Evolutionary conservation across 2,329 filamentous ascomycete species (phyloP).

Genomic region (Pseudophaeomoniella oleicola): DNA sequence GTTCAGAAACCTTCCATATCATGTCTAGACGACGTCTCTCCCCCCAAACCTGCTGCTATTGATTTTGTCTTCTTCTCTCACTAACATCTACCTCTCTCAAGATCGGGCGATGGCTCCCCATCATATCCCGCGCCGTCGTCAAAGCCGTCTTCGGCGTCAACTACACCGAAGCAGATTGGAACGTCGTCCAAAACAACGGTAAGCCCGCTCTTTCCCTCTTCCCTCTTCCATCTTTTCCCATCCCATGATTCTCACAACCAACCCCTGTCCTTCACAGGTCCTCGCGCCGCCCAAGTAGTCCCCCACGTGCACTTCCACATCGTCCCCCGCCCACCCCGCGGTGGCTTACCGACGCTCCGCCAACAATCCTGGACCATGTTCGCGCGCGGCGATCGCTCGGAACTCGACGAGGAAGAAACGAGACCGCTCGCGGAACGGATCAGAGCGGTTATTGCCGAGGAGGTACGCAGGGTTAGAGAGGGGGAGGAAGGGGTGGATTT

Average conservation of each 20-base stretch:
- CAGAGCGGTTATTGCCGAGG: slow-evolving; percentile 19
- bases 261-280: slow-evolving; percentile 31
- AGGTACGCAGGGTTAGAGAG: slow-evolving; percentile 1
- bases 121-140: slow-evolving; percentile 55
- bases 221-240: slow-evolving; percentile 2
- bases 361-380: slow-evolving; percentile 26
- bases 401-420: slow-evolving; percentile 31
- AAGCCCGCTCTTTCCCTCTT: slow-evolving; percentile 8
- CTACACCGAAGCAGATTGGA: slow-evolving; percentile 53
- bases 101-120: slow-evolving; percentile 30
- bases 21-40: too few relatives aligned
- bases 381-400: slow-evolving; percentile 29
- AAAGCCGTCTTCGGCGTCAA: slow-evolving; percentile 44
- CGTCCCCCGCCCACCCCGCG: slow-evolving; percentile 56
- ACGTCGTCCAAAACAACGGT: slow-evolving; percentile 92
- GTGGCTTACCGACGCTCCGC: slow-evolving; percentile 4
- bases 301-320: slow-evolving; percentile 91
- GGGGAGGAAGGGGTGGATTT: not conserved
- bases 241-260: not conserved
- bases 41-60: too few relatives aligned
- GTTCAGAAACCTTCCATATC: too few relatives aligned
- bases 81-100: too few relatives aligned
- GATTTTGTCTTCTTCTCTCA: too few relatives aligned
- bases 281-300: slow-evolving; percentile 79
- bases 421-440: slow-evolving; percentile 21